Evolutionary conservation across 352 stramenopile species (phyloP).

Genomic region (Elongisporangium anandrum): DNA sequence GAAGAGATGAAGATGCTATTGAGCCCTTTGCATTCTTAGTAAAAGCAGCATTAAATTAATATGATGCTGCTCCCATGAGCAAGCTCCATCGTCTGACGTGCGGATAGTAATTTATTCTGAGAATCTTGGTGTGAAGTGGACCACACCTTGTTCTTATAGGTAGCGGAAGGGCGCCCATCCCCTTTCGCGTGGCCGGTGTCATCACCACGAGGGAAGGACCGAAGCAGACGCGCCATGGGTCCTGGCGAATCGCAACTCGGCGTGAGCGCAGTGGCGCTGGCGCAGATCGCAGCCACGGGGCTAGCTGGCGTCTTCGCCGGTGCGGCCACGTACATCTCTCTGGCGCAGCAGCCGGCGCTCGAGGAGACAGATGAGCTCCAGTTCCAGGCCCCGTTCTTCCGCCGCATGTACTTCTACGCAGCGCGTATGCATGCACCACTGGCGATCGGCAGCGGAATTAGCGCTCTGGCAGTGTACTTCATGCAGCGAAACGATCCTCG

Average conservation of each 20-base stretch:
- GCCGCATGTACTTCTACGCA: constrained; percentile 75
- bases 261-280: constrained; percentile 52
- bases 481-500: constrained; percentile 26
- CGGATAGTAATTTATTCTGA: neutral
- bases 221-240: constrained; percentile 8
- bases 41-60: too few species aligned
- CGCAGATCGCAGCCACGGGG: constrained; percentile 50
- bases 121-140: neutral
- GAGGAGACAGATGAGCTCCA: constrained; percentile 44
- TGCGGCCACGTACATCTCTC: constrained; percentile 60
- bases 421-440: constrained; percentile 58
- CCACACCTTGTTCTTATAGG: neutral
- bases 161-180: neutral
- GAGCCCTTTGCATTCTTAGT: neutral
- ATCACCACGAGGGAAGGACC: constrained; percentile 3
- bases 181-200: constrained; percentile 2
- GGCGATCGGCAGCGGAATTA: constrained; percentile 45
- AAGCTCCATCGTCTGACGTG: too few species aligned
- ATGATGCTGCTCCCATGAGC: too few species aligned
- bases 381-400: constrained; percentile 74
- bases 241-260: constrained; percentile 9
- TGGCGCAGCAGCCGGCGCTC: constrained; percentile 69
- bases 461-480: constrained; percentile 39
- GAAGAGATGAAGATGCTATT: neutral
- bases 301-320: constrained; percentile 67